Percentiles rank a stretch among this genome's conserved stretches.
phyloP scores from a whole-genome alignment of 2,329 filamentous ascomycete genomes.

The Hymenoscyphus infarciens region DNA sequence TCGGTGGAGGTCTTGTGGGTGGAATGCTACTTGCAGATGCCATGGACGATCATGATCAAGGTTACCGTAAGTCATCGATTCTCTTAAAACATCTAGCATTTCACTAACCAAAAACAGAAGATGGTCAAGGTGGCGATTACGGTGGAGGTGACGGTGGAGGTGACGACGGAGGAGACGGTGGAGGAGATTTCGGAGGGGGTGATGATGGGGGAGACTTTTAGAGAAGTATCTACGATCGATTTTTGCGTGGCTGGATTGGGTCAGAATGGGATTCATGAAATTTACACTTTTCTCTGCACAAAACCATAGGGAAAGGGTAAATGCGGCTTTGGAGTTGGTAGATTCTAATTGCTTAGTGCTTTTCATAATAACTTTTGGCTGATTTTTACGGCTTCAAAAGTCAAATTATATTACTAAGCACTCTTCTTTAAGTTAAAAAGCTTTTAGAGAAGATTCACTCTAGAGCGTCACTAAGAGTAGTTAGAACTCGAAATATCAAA shows the following conservation, averaged over 20 bases:
- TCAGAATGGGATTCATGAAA: not conserved
- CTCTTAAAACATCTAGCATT: not conserved
- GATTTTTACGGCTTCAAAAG: not conserved
- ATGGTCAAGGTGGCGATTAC: conserved; percentile 16
- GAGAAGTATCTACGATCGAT: not conserved
- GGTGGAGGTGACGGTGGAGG: conserved; percentile 18
- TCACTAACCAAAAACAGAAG: conserved; percentile 19
- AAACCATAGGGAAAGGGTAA: not conserved
- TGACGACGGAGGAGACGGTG: conserved; percentile 25
- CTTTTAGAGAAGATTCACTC: too few species aligned
- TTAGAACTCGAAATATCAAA: too few species aligned
- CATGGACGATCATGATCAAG: conserved; percentile 58
- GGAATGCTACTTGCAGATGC: conserved; percentile 69
- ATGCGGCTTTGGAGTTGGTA: not conserved
- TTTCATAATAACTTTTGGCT: not conserved
- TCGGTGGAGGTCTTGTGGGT: conserved; percentile 78
- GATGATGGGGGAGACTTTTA: conserved; percentile 24
- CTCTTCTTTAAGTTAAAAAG: too few species aligned
- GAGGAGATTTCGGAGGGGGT: conserved; percentile 28
- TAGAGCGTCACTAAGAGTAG: too few species aligned
- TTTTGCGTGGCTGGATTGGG: not conserved
- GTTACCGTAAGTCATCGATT: conserved; percentile 36
- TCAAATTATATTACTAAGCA: not conserved
- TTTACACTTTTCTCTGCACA: not conserved
- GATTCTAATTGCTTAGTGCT: not conserved